phyloP scores from a whole-genome alignment of 108 stramenopile species.

The Heterococcus sp. region DNA sequence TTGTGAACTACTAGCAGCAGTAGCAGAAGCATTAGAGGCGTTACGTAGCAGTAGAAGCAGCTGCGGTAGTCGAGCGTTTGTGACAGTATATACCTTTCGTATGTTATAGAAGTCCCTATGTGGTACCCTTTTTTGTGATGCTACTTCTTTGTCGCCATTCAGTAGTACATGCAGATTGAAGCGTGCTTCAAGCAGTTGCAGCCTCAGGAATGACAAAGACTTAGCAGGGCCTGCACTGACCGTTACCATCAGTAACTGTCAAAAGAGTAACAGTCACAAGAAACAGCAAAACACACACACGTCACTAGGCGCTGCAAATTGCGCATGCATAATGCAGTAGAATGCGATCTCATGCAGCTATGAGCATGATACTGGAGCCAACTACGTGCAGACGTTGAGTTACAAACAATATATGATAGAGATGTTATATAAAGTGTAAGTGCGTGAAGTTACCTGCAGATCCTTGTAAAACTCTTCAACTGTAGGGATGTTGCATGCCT shows the following conservation, averaged over 20 bases:
- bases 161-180: constrained; percentile 62
- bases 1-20: no score
- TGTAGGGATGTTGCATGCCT: constrained; percentile 14
- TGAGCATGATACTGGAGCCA: background rate
- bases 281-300: background rate
- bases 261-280: background rate
- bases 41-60: no score
- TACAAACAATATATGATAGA: constrained; percentile 10
- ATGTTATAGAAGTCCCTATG: constrained; percentile 93
- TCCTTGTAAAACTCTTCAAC: constrained; percentile 35
- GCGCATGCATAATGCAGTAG: no score
- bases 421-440: constrained; percentile 2
- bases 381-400: background rate
- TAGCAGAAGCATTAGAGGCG: no score
- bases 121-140: constrained; percentile 69
- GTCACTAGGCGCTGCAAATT: background rate
- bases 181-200: constrained; percentile 56
- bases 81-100: constrained; percentile 74
- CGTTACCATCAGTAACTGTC: background rate
- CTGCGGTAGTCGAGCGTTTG: no score
- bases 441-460: constrained; percentile 5
- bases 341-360: background rate
- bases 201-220: constrained; percentile 23
- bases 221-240: constrained; percentile 31
- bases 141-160: constrained; percentile 62